phyloP scores from a whole-genome alignment of 257 asterid genomes.

The Solanum microdontum region DNA sequence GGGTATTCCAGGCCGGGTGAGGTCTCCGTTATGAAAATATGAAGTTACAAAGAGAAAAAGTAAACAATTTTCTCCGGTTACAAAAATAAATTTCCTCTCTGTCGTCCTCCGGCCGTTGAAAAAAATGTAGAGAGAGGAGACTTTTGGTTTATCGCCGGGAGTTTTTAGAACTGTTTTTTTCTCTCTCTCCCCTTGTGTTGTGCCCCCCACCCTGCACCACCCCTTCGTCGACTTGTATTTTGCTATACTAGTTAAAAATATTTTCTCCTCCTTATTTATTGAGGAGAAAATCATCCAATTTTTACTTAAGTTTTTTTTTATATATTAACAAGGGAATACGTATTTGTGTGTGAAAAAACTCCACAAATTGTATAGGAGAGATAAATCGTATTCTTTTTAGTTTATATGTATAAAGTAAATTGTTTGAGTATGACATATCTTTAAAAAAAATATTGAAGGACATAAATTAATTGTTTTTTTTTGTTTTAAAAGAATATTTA shows the following conservation, averaged over 20 bases:
- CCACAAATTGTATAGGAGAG: neutral
- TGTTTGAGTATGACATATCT: neutral
- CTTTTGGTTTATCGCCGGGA: constrained; percentile 1
- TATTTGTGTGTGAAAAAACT: neutral
- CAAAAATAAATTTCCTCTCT: neutral
- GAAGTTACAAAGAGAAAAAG: neutral
- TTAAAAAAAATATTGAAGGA: no score
- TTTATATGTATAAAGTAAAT: no score
- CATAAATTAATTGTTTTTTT: no score
- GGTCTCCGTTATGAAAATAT: neutral
- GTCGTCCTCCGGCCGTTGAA: neutral
- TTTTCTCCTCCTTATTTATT: neutral
- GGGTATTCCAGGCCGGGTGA: neutral
- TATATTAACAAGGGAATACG: neutral
- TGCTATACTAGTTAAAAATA: neutral
- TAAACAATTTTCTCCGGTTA: neutral
- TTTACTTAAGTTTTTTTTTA: neutral
- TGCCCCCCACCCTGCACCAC: neutral
- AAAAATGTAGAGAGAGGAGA: neutral
- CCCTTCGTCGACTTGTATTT: neutral
- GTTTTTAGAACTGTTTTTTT: neutral
- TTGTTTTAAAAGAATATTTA: no score
- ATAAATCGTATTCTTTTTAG: neutral
- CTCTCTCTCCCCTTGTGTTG: neutral
- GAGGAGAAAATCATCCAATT: neutral